These are phyloP conservation scores for Alternaria atra DNA, from an alignment of 2,329 filamentous ascomycete species.

Conservation along the genomic window DNA sequence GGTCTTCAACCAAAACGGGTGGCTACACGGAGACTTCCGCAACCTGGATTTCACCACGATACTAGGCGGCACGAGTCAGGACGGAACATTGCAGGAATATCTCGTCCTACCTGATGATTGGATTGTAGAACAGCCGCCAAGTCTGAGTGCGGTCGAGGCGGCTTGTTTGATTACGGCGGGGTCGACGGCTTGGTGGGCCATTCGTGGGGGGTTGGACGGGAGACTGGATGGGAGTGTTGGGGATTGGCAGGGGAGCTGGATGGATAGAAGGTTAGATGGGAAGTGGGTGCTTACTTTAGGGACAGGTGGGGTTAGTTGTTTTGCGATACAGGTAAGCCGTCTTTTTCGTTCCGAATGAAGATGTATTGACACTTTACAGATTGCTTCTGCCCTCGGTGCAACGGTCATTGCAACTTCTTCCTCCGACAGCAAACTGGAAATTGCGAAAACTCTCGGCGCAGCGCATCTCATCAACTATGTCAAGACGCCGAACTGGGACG, in stretches of 20 bases:
- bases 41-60: neutral
- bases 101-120: slow-evolving; percentile 28
- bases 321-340: slow-evolving; percentile 37
- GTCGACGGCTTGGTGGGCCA: too few species aligned
- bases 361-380: slow-evolving; percentile 27
- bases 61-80: slow-evolving; percentile 17
- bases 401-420: slow-evolving; percentile 68
- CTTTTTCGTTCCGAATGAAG: neutral
- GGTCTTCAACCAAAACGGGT: neutral
- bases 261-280: too few species aligned
- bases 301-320: slow-evolving; percentile 56
- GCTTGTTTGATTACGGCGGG: too few species aligned
- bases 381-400: slow-evolving; percentile 46
- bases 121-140: slow-evolving; percentile 27
- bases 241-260: too few species aligned
- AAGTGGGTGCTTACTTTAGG: slow-evolving; percentile 66
- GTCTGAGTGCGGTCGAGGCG: slow-evolving; percentile 41
- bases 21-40: neutral
- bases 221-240: too few species aligned
- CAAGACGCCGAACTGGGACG: neutral
- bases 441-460: slow-evolving; percentile 44
- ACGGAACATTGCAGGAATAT: slow-evolving; percentile 49
- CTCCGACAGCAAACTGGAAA: slow-evolving; percentile 60
- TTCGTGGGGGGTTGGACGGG: too few species aligned
- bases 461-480: neutral